Evolutionary conservation across 208 protist species (phyloP), one percentile per base, ranked within the genome.

Genomic region (Leishmania tropica): DNA sequence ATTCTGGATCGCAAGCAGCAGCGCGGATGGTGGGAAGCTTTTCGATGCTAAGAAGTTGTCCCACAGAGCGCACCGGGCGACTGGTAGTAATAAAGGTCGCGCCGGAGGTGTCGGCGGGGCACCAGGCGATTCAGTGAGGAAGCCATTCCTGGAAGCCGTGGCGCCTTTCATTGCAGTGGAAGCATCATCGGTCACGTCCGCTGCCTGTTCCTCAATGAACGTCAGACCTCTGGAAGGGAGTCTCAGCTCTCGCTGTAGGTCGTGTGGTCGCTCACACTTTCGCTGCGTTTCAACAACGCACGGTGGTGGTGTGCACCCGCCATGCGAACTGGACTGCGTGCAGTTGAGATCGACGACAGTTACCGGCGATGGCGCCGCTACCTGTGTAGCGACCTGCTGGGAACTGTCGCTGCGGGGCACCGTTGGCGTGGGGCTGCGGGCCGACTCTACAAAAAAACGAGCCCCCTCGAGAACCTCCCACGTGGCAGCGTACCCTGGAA

Each of bases 381-480:
- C 56, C 37, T 42, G 35, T 8, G 54, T 28, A 35, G 48, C 31
- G 31, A 37, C 48, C 51, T 56, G 68, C 71, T 81, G 65, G 11
- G 4, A 53, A 75, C 65, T 83, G 67, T 82, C 62, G 54, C 60
- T 74, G 42, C 78, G 81, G n/a, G 85, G 85, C 3, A 85, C 73
- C 15, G 83, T 83, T 19, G 87, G 87, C 15, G 85, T 85, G 7
- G 87, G 87, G 51, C 87, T 90, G 5, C 85, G 76, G 3, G 79
- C 64, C 13, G 79, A 81, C 65, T 79, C 81, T 3, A 83, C 81
- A 53, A 75, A 65, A n/a, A 72, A 84, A 31, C 80, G 76, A 19
- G 85, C 82, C 17, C 73, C 79, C 64, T 88, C 87, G 8, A 90
- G 68, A 8, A 83, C 54, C 24, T 79, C 77, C 88, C 85, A 91